phyloP scores from a whole-genome alignment of 177 flowering plant genomes.

The Vitis hybrid region DNA sequence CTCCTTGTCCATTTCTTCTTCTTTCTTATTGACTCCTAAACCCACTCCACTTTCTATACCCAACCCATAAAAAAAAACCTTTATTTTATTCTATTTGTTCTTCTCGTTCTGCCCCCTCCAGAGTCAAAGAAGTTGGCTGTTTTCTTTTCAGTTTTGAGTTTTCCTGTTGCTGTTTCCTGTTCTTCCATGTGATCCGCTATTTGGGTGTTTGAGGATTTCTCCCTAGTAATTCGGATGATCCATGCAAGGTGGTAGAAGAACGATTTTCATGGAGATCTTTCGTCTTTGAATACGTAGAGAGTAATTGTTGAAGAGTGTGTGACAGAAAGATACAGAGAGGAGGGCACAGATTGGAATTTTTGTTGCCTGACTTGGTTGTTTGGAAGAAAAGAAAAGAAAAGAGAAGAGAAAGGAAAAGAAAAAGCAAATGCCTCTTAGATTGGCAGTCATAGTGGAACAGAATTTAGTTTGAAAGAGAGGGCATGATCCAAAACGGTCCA shows the following conservation, averaged over 20 bases:
- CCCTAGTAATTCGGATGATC: constrained; percentile 9
- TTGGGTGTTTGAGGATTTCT: neutral
- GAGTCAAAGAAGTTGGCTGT: too few species aligned
- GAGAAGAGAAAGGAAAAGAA: too few species aligned
- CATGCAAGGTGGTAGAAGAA: constrained; percentile 2
- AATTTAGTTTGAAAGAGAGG: neutral
- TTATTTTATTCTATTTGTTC: too few species aligned
- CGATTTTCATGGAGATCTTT: constrained; percentile 7
- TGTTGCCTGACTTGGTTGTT: neutral
- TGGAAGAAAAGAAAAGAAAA: too few species aligned
- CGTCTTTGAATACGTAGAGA: neutral
- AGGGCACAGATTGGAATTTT: neutral
- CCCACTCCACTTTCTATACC: too few species aligned
- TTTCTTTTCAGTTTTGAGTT: too few species aligned
- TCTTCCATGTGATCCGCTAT: constrained; percentile 8
- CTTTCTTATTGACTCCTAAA: too few species aligned
- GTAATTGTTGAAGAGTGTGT: neutral
- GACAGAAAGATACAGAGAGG: neutral
- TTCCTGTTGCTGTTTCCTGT: too few species aligned
- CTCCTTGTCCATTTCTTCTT: too few species aligned
- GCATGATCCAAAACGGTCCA: neutral
- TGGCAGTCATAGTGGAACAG: too few species aligned
- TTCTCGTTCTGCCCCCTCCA: too few species aligned
- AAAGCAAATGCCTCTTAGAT: neutral
- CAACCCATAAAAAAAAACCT: too few species aligned